Base-by-base conservation (phyloP, 352 stramenopile genomes). In the Phytophthora macrochlamydospora region DNA sequence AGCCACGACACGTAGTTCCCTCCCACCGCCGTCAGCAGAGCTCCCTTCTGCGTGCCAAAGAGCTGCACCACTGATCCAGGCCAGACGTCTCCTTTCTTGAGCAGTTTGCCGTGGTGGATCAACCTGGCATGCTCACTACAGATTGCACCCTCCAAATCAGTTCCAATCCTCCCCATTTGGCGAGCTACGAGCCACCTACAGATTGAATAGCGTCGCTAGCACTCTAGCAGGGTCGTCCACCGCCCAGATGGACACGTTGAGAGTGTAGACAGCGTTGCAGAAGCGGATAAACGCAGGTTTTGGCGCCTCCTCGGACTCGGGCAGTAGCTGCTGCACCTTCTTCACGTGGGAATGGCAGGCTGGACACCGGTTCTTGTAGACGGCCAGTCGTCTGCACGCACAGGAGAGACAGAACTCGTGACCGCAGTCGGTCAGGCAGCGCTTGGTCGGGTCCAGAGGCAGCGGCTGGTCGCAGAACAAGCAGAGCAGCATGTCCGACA, bases 31-130 rank as follows among this genome's bases (percentile, higher is more conserved):
- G 61, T 65, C 45, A 62, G 67, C 14, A 80, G 8, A 11, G 37
- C 13, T 32, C 68, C 63, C 59, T 83, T 92, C 38, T 73, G 71
- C 12, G 83, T 93, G 4, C 87, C 87, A 59, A 95, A 91, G 53
- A 95, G 80, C 79, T 95, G 87, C 42, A 95, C 85, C 24, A 92
- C 78, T 0, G 82, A 80, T 31, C 87, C 85, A 12, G 87, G 87
- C 87, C 87, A 95, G 13, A 93, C 79, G 33, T 95, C 87, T 0
- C 83, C 85, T 49, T 85, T 92, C 74, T 93, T 91, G 37, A 95
- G 71, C 38, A 95, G 48, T 74, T 93, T 93, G 12, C 87, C 87
- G 32, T 85, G 78, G 59, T 95, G 79, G 37, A 95, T 90, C 14
- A 95, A 63, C 32, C 83, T 76, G 42, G 87, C 85, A 28, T 92